phyloP scores from a whole-genome alignment of 2,329 filamentous ascomycete genomes.

The Penicillium sclerotiorum region DNA sequence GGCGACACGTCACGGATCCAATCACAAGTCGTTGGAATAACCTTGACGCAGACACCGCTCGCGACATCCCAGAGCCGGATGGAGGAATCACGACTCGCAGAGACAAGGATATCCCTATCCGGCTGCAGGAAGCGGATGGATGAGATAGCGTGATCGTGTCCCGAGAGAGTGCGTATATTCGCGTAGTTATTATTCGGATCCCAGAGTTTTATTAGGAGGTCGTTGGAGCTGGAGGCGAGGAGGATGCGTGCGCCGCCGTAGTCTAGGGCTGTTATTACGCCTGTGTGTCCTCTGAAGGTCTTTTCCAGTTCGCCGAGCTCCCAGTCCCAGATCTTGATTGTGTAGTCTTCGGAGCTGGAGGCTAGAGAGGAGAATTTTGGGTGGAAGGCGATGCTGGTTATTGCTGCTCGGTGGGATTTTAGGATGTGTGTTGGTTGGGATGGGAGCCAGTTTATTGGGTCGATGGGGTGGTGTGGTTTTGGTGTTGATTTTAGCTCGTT shows the following conservation, averaged over 20 bases:
- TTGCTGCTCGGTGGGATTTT: conserved; percentile 77
- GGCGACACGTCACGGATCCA: conserved; percentile 87
- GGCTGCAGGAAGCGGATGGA: conserved; percentile 84
- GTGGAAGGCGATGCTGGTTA: conserved; percentile 89
- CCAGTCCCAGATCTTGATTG: conserved; percentile 97
- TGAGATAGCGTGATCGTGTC: conserved; percentile 89
- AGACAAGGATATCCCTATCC: conserved; percentile 71
- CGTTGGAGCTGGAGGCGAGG: conserved; percentile 79
- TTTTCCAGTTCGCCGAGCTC: conserved; percentile 85
- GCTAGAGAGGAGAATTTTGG: conserved; percentile 89
- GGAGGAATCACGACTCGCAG: conserved; percentile 80
- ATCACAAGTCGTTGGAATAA: conserved; percentile 76
- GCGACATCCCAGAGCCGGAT: conserved; percentile 89
- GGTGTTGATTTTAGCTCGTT: not conserved
- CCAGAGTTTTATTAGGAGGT: conserved; percentile 93
- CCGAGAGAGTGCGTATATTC: conserved; percentile 85
- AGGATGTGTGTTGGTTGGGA: conserved; percentile 68
- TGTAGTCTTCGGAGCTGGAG: conserved; percentile 86
- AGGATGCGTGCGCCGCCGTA: conserved; percentile 82
- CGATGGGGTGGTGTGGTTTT: not conserved
- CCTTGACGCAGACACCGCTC: conserved; percentile 87
- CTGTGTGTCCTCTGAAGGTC: conserved; percentile 88
- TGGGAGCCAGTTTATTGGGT: conserved; percentile 28
- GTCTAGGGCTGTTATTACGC: conserved; percentile 81
- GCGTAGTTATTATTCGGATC: conserved; percentile 90